A percentile compares a stretch with the other conserved stretches of the same genome.
Conservation (phyloP, 192 early-diverging fungal species). For the Chytriomyces confervae region DNA sequence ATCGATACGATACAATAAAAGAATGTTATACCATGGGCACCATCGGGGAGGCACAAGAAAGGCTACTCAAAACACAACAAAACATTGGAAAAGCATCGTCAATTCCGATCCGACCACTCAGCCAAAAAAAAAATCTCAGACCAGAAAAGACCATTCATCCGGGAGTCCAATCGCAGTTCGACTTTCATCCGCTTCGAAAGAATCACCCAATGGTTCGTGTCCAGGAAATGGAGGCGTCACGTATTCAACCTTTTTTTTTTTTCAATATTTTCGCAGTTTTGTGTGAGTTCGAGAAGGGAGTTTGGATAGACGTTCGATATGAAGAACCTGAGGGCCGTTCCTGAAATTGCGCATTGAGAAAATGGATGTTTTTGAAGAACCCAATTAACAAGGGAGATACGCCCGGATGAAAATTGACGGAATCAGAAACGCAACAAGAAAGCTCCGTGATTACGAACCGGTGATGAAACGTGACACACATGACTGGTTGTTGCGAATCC, state of each 20-base stretch:
- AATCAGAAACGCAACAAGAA: no score
- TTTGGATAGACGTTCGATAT: neutral
- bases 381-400: neutral
- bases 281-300: neutral
- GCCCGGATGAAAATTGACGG: no score
- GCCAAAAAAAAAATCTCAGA: constrained; percentile 17
- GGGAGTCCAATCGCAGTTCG: constrained; percentile 61
- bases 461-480: constrained; percentile 61
- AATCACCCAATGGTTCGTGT: constrained; percentile 24
- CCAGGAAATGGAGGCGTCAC: constrained; percentile 56
- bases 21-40: constrained; percentile 67
- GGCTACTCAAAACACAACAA: constrained; percentile 47
- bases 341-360: constrained; percentile 30
- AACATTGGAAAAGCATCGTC: constrained; percentile 5
- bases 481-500: constrained; percentile 30
- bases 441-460: constrained; percentile 29
- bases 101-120: neutral
- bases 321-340: constrained; percentile 52
- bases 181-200: constrained; percentile 31
- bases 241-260: constrained; percentile 48
- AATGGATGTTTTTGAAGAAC: neutral
- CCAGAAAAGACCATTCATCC: constrained; percentile 80
- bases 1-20: neutral
- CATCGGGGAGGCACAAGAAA: constrained; percentile 81
- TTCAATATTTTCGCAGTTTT: neutral